These are phyloP conservation scores for Santalum album DNA, from an alignment of 164 flowering plant species.

Conservation along the genomic window DNA sequence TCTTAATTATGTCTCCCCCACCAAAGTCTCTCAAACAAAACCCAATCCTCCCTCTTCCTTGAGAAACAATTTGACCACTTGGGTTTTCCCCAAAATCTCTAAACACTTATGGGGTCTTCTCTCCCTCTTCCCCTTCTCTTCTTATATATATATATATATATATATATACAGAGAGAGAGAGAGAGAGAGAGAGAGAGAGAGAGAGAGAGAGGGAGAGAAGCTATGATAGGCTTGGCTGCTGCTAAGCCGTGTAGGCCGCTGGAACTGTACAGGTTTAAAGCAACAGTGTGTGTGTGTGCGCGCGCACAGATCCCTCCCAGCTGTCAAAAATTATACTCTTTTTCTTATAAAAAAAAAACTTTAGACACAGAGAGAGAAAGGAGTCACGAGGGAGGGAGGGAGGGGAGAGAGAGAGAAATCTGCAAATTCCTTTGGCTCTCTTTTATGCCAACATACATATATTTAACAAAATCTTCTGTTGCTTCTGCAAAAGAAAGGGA, in stretches of 20 bases:
- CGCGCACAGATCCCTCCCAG: not conserved
- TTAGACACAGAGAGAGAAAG: conserved; percentile 10
- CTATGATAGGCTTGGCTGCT: too few species aligned
- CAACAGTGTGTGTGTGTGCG: not conserved
- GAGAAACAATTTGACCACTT: not conserved
- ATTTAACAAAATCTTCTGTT: too few species aligned
- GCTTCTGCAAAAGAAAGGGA: too few species aligned
- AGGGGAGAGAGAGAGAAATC: not conserved
- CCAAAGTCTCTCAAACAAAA: not conserved
- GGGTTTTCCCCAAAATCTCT: not conserved
- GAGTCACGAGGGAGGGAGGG: conserved; percentile 33
- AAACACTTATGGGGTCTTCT: too few species aligned
- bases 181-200: too few species aligned
- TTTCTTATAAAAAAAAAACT: not conserved
- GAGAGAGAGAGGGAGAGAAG: too few species aligned
- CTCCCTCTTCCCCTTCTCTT: too few species aligned
- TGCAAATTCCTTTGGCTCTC: conserved; percentile 17
- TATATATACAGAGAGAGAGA: too few species aligned
- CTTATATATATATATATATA: too few species aligned
- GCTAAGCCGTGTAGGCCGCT: too few species aligned
- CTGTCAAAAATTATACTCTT: not conserved
- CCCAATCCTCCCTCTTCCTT: not conserved
- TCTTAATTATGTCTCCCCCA: not conserved
- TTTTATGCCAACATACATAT: conserved; percentile 19
- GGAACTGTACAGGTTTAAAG: not conserved